phyloP scores from a whole-genome alignment of 2,329 filamentous ascomycete species.

The Arthrinium phaeospermum region DNA sequence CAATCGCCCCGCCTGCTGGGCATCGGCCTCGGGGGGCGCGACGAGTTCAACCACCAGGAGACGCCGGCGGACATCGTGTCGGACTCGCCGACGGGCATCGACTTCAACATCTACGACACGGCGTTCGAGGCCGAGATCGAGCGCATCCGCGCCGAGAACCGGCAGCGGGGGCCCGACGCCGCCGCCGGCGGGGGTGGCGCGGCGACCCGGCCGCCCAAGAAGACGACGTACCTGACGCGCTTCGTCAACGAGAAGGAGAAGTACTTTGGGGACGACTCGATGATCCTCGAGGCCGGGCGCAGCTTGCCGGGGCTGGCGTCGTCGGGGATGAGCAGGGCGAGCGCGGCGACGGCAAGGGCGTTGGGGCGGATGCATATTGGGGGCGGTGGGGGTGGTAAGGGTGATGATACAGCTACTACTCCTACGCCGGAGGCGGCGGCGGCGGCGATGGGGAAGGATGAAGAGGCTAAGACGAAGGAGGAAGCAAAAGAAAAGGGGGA shows the following conservation, averaged over 20 bases:
- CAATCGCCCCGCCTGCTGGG: conserved; percentile 72
- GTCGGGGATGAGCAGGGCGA: conserved; percentile 20
- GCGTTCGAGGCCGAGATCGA: conserved; percentile 86
- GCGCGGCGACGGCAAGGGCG: conserved; percentile 22
- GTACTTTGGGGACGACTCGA: conserved; percentile 44
- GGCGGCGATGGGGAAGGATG: conserved; percentile 1
- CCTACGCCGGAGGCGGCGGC: background rate
- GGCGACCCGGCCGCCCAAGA: conserved; percentile 32
- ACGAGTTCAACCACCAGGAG: conserved; percentile 44
- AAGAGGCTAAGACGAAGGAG: conserved; percentile 20
- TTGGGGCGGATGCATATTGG: conserved; percentile 18
- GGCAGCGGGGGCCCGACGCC: conserved; percentile 27
- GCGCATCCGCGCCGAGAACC: conserved; percentile 45
- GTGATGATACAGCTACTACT: too few species aligned
- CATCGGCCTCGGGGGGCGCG: conserved; percentile 71
- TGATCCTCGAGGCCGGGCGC: conserved; percentile 42
- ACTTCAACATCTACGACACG: conserved; percentile 86
- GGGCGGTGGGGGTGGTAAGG: background rate
- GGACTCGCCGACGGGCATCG: conserved; percentile 83
- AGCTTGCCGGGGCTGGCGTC: conserved; percentile 28
- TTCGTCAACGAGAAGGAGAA: conserved; percentile 53
- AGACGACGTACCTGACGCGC: conserved; percentile 54
- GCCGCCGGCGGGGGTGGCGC: too few species aligned
- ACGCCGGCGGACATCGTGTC: conserved; percentile 63
- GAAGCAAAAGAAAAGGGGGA: conserved; percentile 3